Base-by-base conservation (phyloP, 148 eudicot species). In the Nepenthes mirabilis region DNA sequence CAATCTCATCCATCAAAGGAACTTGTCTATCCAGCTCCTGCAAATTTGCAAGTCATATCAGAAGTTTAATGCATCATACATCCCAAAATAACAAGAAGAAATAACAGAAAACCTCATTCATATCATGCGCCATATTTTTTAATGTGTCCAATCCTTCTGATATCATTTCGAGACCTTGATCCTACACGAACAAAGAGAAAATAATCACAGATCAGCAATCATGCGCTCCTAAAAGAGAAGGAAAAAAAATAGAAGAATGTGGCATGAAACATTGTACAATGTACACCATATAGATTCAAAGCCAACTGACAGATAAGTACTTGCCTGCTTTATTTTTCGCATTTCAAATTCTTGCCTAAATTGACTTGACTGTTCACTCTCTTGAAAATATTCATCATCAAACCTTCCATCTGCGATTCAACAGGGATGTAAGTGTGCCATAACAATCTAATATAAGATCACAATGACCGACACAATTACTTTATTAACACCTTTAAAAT, bases 21-120 rank as follows among this genome's bases (percentile, higher is more conserved):
- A 93, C 98, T 79, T 93, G 99, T 68, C 83, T 88, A 71, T 88
- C 99, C 68, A 93, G 9, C 70, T 93, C 99, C 95, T 88, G 88
- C 65, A 74, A 53, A 43, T 51, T 36, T 65, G 43, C 34, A 55
- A 1, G 35, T 2, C 2, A 23, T 9, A 61, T 43, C 35, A 65
- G 43, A 23, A 36, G 47, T 48, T 34, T 45, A 36, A 8, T 62
- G 65, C 40, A 49, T 35, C 47, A 37, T 34, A 53, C 9, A 63
- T 23, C 6, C 50, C 23, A 37, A 47, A 68, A 40, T 10, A 63
- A 59, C 62, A 58, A 36, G 57, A 12, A 34, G 37, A 57, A 36
- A 65, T 58, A 56, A 48, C n/a, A 66, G 37, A 64, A 74, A 72
- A 93, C 99, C 99, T 94, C 99, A 61, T 94, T 94, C 97, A 94